Evolutionary conservation across 2,329 filamentous ascomycete species (phyloP), one percentile per base, ranked within the genome.

Genomic region (Penicillium sp.): DNA sequence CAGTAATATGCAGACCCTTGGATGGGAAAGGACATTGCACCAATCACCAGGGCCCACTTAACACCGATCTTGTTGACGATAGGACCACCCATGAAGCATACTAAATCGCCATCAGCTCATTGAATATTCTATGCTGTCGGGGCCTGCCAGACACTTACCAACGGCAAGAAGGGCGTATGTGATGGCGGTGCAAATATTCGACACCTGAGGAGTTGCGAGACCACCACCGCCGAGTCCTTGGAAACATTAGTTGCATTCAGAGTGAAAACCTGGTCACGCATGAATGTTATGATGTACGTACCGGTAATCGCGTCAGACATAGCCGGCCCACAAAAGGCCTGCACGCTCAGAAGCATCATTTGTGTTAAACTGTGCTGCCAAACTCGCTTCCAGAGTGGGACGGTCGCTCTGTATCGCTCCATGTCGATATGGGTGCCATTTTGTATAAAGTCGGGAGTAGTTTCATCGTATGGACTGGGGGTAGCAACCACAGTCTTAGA

Each of bases 321-420:
- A 24, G 74, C 74, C 21, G 75, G 75, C 2, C 75, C 75, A 56
- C 74, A 76, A 45, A 80, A 80, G 0, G 77, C 76, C 60, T 81
- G 79, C 10, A 80, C 65, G 42, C 78, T 80, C 11, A 81, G 64
- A 4, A 80, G 68, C 63, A 81, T 65, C 79, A 81, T 81, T 65
- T 81, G 78, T 5, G 78, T 81, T 61, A 81, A 70, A 60, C 78
- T 80, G 60, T 81, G 76, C 58, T 78, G 76, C 68, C 76, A 77
- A 4, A 80, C 60, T 3, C 76, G 72, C 59, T 78, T 79, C 78
- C 78, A 81, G 4, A 68, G 57, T 1, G 78, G 78, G 1, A 79
- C 60, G 4, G 53, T 58, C 7, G 48, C 47, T 22, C 49, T 54
- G 24, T 62, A 62, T n/a, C 45, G 47, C 14, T 58, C 52, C 44